phyloP scores from a whole-genome alignment of 768 basidiomycete species.

The Imleria badia region DNA sequence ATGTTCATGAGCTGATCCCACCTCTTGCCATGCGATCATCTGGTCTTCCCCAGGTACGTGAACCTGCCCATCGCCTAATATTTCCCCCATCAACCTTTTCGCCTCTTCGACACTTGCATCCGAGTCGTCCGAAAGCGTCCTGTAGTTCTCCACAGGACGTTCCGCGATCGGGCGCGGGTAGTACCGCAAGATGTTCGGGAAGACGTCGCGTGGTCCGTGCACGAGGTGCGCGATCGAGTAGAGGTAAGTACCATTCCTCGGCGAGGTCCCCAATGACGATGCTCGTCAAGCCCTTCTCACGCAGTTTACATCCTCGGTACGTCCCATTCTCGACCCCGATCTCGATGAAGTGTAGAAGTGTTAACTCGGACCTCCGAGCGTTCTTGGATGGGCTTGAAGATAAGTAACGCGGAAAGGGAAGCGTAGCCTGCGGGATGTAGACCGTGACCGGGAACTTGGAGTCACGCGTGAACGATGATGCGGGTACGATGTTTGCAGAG shows the following conservation, averaged over 20 bases:
- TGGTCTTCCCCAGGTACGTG: constrained; percentile 60
- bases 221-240: constrained; percentile 72
- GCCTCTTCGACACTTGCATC: constrained; percentile 45
- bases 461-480: constrained; percentile 43
- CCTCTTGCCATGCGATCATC: constrained; percentile 52
- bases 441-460: constrained; percentile 63
- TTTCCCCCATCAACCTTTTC: constrained; percentile 52
- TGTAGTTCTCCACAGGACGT: constrained; percentile 46
- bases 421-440: constrained; percentile 72
- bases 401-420: constrained; percentile 25
- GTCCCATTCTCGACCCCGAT: constrained; percentile 56
- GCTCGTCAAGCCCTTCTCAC: constrained; percentile 54
- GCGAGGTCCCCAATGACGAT: too few species aligned
- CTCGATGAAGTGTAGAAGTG: constrained; percentile 61
- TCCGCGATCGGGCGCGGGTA: constrained; percentile 50
- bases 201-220: constrained; percentile 46
- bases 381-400: constrained; percentile 62
- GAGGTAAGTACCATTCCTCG: constrained; percentile 30
- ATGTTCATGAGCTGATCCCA: constrained; percentile 53
- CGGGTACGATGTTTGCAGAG: constrained; percentile 64
- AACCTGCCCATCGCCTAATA: constrained; percentile 62
- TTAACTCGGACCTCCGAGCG: constrained; percentile 73
- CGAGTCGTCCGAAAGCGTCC: constrained; percentile 37
- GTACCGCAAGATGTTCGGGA: constrained; percentile 59
- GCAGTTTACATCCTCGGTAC: constrained; percentile 61